phyloP scores from a whole-genome alignment of 257 asterid species.

The Plantago ovata region DNA sequence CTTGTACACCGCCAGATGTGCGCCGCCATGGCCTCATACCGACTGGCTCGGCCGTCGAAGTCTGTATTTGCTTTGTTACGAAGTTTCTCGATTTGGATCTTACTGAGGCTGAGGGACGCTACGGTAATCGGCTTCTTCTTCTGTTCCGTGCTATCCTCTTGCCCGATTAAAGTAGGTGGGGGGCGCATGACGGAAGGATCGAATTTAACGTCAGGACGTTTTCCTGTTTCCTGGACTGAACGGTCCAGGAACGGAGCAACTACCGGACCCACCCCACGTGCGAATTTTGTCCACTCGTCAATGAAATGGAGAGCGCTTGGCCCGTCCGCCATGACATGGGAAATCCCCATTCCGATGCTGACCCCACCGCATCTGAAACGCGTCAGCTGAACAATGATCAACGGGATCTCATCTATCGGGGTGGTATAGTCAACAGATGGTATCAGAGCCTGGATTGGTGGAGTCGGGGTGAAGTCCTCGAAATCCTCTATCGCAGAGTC shows the following conservation, averaged over 20 bases:
- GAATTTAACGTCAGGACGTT: slow-evolving; percentile 10
- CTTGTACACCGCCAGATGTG: slow-evolving; percentile 78
- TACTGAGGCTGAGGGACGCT: slow-evolving; percentile 30
- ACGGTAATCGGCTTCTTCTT: slow-evolving; percentile 36
- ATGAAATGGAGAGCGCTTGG: slow-evolving; percentile 47
- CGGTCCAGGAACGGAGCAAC: slow-evolving; percentile 34
- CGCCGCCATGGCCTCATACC: slow-evolving; percentile 69
- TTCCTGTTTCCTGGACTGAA: slow-evolving; percentile 21
- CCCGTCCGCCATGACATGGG: slow-evolving; percentile 53
- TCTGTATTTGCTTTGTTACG: slow-evolving; percentile 34
- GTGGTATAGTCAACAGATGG: slow-evolving; percentile 49
- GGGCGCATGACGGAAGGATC: slow-evolving; percentile 46
- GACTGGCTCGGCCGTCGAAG: slow-evolving; percentile 33
- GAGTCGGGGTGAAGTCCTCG: slow-evolving; percentile 49
- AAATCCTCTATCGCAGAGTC: slow-evolving; percentile 42
- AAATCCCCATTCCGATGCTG: slow-evolving; percentile 42
- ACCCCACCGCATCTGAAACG: slow-evolving; percentile 48
- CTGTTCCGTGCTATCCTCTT: slow-evolving; percentile 38
- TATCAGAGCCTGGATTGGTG: slow-evolving; percentile 35
- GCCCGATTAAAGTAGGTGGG: slow-evolving; percentile 36
- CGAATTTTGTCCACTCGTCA: slow-evolving; percentile 40
- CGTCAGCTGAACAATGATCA: slow-evolving; percentile 48
- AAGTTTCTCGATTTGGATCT: slow-evolving; percentile 42
- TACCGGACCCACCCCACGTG: slow-evolving; percentile 25
- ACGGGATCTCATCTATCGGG: slow-evolving; percentile 37